A percentile compares a stretch with the other conserved stretches of the same genome.
Conservation (phyloP, 2,329 filamentous ascomycete species). For the Colletotrichum tofieldiae region DNA sequence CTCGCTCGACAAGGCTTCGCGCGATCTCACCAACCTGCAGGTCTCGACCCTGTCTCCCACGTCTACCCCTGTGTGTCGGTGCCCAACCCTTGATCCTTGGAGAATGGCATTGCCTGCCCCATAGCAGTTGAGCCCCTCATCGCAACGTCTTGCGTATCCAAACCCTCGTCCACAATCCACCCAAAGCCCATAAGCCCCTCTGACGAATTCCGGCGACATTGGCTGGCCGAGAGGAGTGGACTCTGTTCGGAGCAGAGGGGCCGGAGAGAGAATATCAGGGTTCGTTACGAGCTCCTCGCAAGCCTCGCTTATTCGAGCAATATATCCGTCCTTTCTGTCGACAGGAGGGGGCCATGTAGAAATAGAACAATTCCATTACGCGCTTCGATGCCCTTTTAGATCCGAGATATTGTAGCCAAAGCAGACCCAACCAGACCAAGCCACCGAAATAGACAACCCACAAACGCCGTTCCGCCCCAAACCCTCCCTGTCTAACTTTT, state of each 20-base stretch:
- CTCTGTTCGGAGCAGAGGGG: background rate
- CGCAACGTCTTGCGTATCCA: background rate
- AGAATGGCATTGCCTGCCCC: background rate
- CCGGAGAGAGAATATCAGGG: background rate
- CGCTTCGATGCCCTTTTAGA: background rate
- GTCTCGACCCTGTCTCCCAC: background rate
- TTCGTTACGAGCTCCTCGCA: background rate
- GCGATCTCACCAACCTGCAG: background rate
- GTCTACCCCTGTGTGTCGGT: background rate
- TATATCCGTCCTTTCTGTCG: too few species aligned
- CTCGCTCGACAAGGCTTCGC: background rate
- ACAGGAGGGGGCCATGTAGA: background rate
- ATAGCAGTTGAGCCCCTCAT: too few species aligned
- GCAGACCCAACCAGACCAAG: background rate
- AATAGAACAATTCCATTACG: background rate
- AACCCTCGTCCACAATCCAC: background rate
- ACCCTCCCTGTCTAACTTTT: background rate
- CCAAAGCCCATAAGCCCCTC: background rate
- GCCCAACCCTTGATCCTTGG: background rate
- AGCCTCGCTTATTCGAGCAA: background rate
- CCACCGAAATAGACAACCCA: background rate
- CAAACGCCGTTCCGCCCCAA: background rate
- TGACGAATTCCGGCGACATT: background rate
- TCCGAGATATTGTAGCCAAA: background rate
- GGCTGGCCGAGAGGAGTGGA: too few species aligned